Evolutionary conservation across 2,329 filamentous ascomycete genomes (phyloP), one percentile per base, ranked within the genome.

Genomic region (Xylaria sp.): DNA sequence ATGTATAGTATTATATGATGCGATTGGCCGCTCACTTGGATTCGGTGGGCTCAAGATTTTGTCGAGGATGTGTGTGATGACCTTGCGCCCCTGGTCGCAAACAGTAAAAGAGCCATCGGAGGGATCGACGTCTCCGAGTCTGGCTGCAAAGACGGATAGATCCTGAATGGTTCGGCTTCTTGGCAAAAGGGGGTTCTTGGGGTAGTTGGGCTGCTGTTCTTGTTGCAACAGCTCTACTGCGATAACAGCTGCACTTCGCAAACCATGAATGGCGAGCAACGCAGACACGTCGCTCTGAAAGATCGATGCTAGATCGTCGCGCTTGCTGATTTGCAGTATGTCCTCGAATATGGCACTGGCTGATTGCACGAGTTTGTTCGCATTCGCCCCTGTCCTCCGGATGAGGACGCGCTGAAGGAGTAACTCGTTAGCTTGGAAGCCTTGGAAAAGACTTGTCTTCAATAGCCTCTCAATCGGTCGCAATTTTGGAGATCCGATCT

Each of bases 131-230:
- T 69, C 64, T 2, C 68, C 72, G 6, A 75, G 64, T n/a, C 70
- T 58, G 19, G 71, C 67, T 10, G 72, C 73, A 49, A 75, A 74
- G 3, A 74, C 70, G 11, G 73, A 69, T 11, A 75, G 62, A 54
- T 74, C 70, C 60, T 74, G 72, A 18, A 75, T 74, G 4, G 73
- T 75, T 54, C 71, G 69, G 56, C 72, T 74, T 23, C 72, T 67
- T 13, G 71, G 71, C 18, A 75, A 57, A 46, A 71, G 63, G n/a
- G 71, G 70, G n/a, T 69, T 64, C 60, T 67, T 69, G 6, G 71
- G 72, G 54, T 72, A 70, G 13, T 69, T 69, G n/a, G 69, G 68
- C 4, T 69, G 66, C 59, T 72, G 70, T 55, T 75, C 72, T 61
- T 74, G 72, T 57, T 72, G 71, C 35, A 74, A 62, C 52, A 75